Evolutionary conservation across 2,329 filamentous ascomycete genomes (phyloP).

Genomic region (Chrysoporthe austroafricana): DNA sequence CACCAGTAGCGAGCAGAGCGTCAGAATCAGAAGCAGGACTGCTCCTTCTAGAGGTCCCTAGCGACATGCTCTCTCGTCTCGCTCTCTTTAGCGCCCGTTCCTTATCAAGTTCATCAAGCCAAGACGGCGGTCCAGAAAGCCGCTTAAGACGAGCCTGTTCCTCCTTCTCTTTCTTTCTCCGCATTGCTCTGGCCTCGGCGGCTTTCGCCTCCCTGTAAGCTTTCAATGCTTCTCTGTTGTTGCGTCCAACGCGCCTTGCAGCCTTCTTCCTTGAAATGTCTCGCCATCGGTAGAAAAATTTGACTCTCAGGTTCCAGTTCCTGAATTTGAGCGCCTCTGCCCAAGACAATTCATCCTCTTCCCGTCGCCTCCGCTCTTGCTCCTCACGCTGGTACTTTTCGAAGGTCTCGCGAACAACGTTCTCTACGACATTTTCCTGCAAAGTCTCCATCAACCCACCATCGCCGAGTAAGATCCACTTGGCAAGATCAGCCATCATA

Average conservation of each 20-base stretch:
- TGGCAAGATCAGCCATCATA: conserved; percentile 52
- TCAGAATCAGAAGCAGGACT: conserved; percentile 38
- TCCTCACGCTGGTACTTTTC: conserved; percentile 45
- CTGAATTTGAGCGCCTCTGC: conserved; percentile 54
- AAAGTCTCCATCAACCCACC: conserved; percentile 57
- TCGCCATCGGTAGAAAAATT: conserved; percentile 62
- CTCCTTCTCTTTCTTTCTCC: conserved; percentile 42
- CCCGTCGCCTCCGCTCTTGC: conserved; percentile 46
- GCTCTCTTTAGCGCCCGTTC: conserved; percentile 36
- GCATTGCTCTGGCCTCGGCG: conserved; percentile 39
- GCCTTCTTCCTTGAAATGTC: conserved; percentile 52
- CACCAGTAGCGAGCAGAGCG: conserved; percentile 46
- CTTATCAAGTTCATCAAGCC: conserved; percentile 28
- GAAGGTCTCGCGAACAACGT: conserved; percentile 49
- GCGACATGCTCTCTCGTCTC: conserved; percentile 32
- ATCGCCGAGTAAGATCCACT: conserved; percentile 60
- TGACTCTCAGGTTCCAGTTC: conserved; percentile 53
- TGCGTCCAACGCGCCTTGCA: conserved; percentile 53
- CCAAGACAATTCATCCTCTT: conserved; percentile 53
- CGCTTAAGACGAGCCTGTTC: conserved; percentile 36
- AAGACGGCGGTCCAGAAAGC: conserved; percentile 25
- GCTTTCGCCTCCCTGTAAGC: conserved; percentile 47
- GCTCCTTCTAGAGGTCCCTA: conserved; percentile 38
- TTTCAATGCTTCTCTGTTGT: conserved; percentile 55
- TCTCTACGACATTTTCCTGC: conserved; percentile 48